Percentiles rank a stretch among this genome's conserved stretches.
Conservation (phyloP, 495 filamentous ascomycete genomes). For the Copromyces sp. region DNA sequence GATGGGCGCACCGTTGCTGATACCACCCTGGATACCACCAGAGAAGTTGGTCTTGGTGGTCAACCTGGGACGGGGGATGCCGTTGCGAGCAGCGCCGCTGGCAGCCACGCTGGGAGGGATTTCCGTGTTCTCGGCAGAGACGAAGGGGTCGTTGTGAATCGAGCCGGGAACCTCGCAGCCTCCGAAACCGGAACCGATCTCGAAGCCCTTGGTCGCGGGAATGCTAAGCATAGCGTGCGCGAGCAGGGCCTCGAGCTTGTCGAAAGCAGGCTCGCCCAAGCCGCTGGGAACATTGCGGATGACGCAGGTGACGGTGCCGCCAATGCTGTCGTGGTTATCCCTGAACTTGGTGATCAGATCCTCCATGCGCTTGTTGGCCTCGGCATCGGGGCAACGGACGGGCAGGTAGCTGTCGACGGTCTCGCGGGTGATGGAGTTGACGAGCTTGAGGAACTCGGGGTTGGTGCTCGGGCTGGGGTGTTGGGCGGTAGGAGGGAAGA, state of each 20-base stretch:
- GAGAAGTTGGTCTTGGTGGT: conserved; percentile 94
- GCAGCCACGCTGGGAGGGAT: conserved; percentile 24
- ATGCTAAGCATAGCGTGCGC: conserved; percentile 96
- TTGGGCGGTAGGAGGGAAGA: conserved; percentile 69
- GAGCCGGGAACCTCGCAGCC: conserved; percentile 84
- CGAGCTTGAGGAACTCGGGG: conserved; percentile 67
- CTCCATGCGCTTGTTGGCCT: conserved; percentile 60
- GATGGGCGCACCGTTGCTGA: conserved; percentile 87
- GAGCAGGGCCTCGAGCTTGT: conserved; percentile 89
- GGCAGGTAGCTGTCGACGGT: conserved; percentile 77
- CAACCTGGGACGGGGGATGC: conserved; percentile 41
- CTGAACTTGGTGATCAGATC: conserved; percentile 69
- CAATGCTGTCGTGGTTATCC: conserved; percentile 81
- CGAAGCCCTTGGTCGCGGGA: conserved; percentile 94
- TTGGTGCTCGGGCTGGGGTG: conserved; percentile 70
- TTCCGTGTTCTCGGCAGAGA: conserved; percentile 39
- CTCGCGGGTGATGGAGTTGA: conserved; percentile 63
- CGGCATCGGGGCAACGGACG: conserved; percentile 71
- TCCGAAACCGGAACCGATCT: conserved; percentile 88
- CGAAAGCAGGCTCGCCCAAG: conserved; percentile 89
- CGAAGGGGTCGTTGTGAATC: conserved; percentile 87
- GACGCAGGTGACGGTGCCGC: conserved; percentile 91
- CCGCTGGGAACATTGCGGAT: conserved; percentile 84
- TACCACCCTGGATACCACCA: conserved; percentile 93
- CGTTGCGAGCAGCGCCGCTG: conserved; percentile 25